A percentile compares a stretch with the other conserved stretches of the same genome.
Conservation (phyloP, 495 filamentous ascomycete genomes). For the Friedmanniomyces simplex region DNA sequence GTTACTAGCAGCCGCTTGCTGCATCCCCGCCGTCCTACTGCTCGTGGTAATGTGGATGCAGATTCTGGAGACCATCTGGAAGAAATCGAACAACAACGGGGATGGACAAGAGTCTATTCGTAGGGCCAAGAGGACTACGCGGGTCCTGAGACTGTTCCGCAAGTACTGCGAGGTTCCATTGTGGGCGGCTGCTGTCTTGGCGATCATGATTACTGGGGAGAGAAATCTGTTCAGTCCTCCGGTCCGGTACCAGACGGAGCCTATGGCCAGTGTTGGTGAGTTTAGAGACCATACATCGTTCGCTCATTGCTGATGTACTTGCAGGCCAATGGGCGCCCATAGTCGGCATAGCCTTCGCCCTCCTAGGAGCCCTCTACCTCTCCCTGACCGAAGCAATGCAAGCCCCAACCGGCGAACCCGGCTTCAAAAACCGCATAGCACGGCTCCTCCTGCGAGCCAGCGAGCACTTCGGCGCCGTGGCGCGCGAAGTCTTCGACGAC, state of each 20-base stretch:
- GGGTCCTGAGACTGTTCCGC: slow-evolving; percentile 36
- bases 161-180: slow-evolving; percentile 43
- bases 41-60: slow-evolving; percentile 49
- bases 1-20: slow-evolving; percentile 48
- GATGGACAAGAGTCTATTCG: background rate
- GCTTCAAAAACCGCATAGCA: background rate
- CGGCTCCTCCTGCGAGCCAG: slow-evolving; percentile 1
- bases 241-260: slow-evolving; percentile 45
- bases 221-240: slow-evolving; percentile 46
- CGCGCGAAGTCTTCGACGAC: slow-evolving; percentile 35
- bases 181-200: slow-evolving; percentile 43
- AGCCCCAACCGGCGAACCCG: background rate
- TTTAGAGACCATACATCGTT: background rate
- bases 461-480: slow-evolving; percentile 34
- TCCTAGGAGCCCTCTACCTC: slow-evolving; percentile 44
- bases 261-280: slow-evolving; percentile 44
- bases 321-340: slow-evolving; percentile 48
- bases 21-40: slow-evolving; percentile 47
- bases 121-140: slow-evolving; percentile 30
- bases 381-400: slow-evolving; percentile 28
- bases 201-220: slow-evolving; percentile 46
- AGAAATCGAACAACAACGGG: slow-evolving; percentile 37
- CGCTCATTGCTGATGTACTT: background rate
- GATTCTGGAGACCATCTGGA: slow-evolving; percentile 38
- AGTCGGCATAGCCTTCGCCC: slow-evolving; percentile 43